phyloP scores from a whole-genome alignment of 345 rosid genomes.

The Camelina hispida region DNA sequence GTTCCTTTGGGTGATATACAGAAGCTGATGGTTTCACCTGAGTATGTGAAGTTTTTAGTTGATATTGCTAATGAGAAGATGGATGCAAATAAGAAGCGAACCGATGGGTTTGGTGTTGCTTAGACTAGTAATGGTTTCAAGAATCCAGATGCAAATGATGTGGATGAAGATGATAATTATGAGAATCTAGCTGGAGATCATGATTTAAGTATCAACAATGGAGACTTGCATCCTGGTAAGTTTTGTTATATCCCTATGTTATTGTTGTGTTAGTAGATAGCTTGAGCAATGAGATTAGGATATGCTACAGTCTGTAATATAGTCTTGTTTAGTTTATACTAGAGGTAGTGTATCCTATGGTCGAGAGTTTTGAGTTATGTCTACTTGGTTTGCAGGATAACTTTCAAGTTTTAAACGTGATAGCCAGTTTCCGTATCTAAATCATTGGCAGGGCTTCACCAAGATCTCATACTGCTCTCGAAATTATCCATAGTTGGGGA shows the following conservation, averaged over 20 bases:
- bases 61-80: conserved; percentile 81
- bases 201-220: conserved; percentile 38
- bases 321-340: neutral
- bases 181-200: conserved; percentile 35
- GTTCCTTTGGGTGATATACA: conserved; percentile 73
- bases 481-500: conserved; percentile 59
- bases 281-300: neutral
- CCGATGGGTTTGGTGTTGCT: conserved; percentile 59
- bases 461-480: conserved; percentile 49
- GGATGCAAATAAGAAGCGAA: conserved; percentile 79
- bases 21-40: conserved; percentile 58
- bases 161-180: conserved; percentile 37
- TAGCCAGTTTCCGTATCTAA: conserved; percentile 73
- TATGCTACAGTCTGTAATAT: neutral
- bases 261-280: conserved; percentile 5
- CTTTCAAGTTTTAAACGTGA: conserved; percentile 56
- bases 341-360: neutral
- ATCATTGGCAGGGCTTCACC: conserved; percentile 70
- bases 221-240: conserved; percentile 49
- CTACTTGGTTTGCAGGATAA: conserved; percentile 67
- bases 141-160: conserved; percentile 21
- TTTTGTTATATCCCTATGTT: neutral
- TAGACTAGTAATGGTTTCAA: conserved; percentile 49
- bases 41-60: conserved; percentile 76
- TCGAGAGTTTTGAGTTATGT: conserved; percentile 43